These are phyloP conservation scores for Pinus albicaulis DNA, from an alignment of 75 land plant genomes.

Conservation along the genomic window DNA sequence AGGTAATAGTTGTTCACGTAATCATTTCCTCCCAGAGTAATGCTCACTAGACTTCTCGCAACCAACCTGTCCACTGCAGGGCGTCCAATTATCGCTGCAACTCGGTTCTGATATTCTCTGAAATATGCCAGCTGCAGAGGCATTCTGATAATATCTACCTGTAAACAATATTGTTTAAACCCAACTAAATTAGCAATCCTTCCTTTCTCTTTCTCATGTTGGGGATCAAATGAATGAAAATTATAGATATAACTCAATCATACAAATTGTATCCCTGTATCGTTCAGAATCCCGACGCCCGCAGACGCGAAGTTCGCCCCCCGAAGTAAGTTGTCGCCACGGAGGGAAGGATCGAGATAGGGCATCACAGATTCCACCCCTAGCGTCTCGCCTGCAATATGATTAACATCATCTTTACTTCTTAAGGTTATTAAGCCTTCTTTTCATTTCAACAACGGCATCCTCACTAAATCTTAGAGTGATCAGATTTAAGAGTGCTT, in stretches of 20 bases:
- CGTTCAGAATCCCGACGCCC: conserved; percentile 51
- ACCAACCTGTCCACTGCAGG: conserved; percentile 26
- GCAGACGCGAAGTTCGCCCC: conserved; percentile 63
- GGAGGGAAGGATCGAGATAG: conserved; percentile 23
- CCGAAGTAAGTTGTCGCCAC: conserved; percentile 26
- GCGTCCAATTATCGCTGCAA: conserved; percentile 42
- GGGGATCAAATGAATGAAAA: neutral
- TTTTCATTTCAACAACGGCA: too few relatives aligned
- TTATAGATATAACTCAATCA: neutral
- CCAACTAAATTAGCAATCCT: neutral
- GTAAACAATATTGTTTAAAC: conserved; percentile 9
- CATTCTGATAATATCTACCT: conserved; percentile 52
- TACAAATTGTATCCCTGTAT: conserved; percentile 54
- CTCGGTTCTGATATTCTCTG: conserved; percentile 36
- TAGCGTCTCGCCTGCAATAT: conserved; percentile 18
- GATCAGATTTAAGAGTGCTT: too few relatives aligned
- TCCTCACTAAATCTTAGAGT: too few relatives aligned
- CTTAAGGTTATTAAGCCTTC: too few relatives aligned
- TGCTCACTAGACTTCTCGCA: conserved; percentile 30
- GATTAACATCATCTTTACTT: neutral
- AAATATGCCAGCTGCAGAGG: conserved; percentile 48
- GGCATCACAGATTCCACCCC: conserved; percentile 27
- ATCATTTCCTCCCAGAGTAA: conserved; percentile 67
- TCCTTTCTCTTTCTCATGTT: neutral
- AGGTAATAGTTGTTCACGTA: conserved; percentile 84